Conservation (phyloP, 257 asterid species). For the Solanum bulbocastanum region DNA sequence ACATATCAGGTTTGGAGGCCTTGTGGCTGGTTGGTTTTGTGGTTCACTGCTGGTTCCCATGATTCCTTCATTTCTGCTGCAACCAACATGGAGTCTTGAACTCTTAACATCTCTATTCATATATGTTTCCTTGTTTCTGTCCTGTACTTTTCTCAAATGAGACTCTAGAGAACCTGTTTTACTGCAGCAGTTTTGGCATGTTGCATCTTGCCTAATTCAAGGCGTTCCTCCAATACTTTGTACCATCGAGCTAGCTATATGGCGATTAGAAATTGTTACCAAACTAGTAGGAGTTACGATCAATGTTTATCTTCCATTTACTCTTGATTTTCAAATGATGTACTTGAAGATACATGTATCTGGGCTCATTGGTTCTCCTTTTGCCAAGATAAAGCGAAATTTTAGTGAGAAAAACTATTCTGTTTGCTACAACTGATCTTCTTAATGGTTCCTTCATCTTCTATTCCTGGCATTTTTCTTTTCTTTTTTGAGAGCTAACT, state of each 20-base stretch:
- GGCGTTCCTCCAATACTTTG: neutral
- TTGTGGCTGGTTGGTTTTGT: conserved; percentile 74
- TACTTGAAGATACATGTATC: neutral
- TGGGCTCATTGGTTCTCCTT: neutral
- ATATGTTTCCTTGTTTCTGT: conserved; percentile 58
- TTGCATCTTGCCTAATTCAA: neutral
- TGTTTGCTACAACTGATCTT: neutral
- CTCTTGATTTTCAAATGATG: neutral
- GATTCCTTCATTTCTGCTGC: conserved; percentile 66
- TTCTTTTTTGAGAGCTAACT: neutral
- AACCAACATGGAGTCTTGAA: conserved; percentile 83
- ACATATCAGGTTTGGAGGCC: conserved; percentile 64
- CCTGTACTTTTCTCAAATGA: conserved; percentile 86
- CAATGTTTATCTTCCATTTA: neutral
- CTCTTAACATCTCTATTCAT: conserved; percentile 81
- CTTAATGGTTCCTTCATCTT: neutral
- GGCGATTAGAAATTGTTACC: neutral
- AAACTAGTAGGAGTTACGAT: neutral
- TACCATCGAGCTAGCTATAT: neutral
- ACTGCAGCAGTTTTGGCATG: neutral
- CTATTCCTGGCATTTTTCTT: neutral
- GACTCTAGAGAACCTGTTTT: neutral
- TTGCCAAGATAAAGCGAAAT: neutral
- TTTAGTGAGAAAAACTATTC: neutral
- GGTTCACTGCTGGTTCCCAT: conserved; percentile 70